phyloP scores from a whole-genome alignment of 2,329 filamentous ascomycete genomes.

The Domatiomyces catenatus region DNA sequence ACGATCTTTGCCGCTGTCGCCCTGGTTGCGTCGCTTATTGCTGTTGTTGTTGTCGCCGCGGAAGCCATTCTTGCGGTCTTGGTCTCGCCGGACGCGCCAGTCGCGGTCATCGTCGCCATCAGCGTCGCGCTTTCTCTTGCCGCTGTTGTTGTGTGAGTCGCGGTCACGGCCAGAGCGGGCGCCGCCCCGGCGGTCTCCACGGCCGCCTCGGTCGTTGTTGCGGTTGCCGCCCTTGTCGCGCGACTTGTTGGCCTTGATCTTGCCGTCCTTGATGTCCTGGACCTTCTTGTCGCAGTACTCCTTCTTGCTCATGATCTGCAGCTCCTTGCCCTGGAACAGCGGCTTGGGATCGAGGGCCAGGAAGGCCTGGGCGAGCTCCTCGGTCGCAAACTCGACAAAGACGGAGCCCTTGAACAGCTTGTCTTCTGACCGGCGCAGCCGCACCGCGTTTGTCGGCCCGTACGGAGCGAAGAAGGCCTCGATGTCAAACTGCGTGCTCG shows the following conservation, averaged over 20 bases:
- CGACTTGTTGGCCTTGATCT: slow-evolving; percentile 42
- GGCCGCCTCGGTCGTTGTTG: slow-evolving; percentile 19
- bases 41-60: slow-evolving; percentile 14
- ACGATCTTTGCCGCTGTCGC: slow-evolving; percentile 14
- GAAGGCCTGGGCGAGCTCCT: slow-evolving; percentile 68
- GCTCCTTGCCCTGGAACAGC: slow-evolving; percentile 63
- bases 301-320: slow-evolving; percentile 75
- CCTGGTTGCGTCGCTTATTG: slow-evolving; percentile 10
- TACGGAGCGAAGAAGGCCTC: slow-evolving; percentile 79
- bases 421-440: slow-evolving; percentile 61
- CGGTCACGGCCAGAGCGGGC: slow-evolving; percentile 15
- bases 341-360: slow-evolving; percentile 65
- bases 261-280: slow-evolving; percentile 54
- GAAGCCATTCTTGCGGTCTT: slow-evolving; percentile 30
- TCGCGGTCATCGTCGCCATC: slow-evolving; percentile 22
- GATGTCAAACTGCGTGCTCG: slow-evolving; percentile 78
- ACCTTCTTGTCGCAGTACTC: slow-evolving; percentile 71
- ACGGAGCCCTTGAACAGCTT: slow-evolving; percentile 88
- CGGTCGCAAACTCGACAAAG: slow-evolving; percentile 77
- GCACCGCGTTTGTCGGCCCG: slow-evolving; percentile 65
- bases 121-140: slow-evolving; percentile 9
- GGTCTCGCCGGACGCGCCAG: slow-evolving; percentile 30
- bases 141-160: slow-evolving; percentile 4
- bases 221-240: slow-evolving; percentile 30
- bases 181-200: slow-evolving; percentile 15